Evolutionary conservation across 2,329 filamentous ascomycete genomes (phyloP).

Genomic region (Monosporascus sp.): DNA sequence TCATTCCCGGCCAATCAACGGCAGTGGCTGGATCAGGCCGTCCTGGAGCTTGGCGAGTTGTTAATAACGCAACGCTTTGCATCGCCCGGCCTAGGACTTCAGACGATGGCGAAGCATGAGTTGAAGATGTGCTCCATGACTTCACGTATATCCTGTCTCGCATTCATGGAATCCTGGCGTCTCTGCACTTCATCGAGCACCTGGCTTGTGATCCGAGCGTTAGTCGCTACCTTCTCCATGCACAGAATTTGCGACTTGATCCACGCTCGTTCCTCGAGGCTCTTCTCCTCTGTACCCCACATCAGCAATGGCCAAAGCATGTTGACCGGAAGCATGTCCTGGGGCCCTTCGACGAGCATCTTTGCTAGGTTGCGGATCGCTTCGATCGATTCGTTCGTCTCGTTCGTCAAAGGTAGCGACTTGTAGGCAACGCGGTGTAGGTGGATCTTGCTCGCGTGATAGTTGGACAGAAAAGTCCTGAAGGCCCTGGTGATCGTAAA

Average conservation of each 20-base stretch:
- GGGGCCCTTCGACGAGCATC: conserved; percentile 36
- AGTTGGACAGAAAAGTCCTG: conserved; percentile 51
- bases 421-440: conserved; percentile 54
- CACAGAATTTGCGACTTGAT: conserved; percentile 44
- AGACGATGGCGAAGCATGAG: conserved; percentile 49
- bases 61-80: too few species aligned
- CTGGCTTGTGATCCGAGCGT: conserved; percentile 39
- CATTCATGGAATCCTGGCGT: conserved; percentile 34
- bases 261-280: conserved; percentile 41
- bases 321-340: conserved; percentile 47
- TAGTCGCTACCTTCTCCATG: conserved; percentile 41
- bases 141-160: conserved; percentile 38
- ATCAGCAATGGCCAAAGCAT: conserved; percentile 54
- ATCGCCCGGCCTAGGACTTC: conserved; percentile 5
- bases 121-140: conserved; percentile 46
- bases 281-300: conserved; percentile 50
- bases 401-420: conserved; percentile 45
- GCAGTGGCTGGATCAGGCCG: too few species aligned
- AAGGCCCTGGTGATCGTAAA: conserved; percentile 48
- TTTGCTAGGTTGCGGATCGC: conserved; percentile 43
- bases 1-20: too few species aligned
- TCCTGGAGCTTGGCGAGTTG: too few species aligned
- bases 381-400: conserved; percentile 41
- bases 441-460: conserved; percentile 50
- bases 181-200: conserved; percentile 41